Evolutionary conservation across 768 basidiomycete genomes (phyloP), one percentile per base, ranked within the genome.

Genomic region (Porpolomopsis calyptriformis): DNA sequence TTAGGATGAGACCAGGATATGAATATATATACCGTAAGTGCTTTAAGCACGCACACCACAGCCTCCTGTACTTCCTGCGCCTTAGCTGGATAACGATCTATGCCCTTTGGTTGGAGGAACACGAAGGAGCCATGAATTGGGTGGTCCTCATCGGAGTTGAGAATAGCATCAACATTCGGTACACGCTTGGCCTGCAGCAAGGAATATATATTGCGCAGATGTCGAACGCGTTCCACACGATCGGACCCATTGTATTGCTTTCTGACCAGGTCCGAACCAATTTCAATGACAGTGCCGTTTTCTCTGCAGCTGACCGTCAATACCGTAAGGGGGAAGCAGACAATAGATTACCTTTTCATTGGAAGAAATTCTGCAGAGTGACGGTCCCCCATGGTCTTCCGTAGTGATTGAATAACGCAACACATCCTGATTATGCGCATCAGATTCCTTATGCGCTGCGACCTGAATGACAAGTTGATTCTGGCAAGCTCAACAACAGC

Each of bases 361-460:
- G 18, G 5, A 4, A 4, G 14, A 37, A 45, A 33, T 45, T 45
- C 33, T n/a, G 27, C 18, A 35, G 22, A 22, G 14, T 20, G 16
- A 45, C 44, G 44, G 11, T 22, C 4, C 31, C 44, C 44, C 18
- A 45, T 45, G 4, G 36, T 29, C 12, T 36, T 23, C 18, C 20
- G 18, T 22, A 45, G 23, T 14, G 44, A 10, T 12, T 31, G 6
- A 23, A 45, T 9, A 22, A 45, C 8, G 18, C 27, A 12, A 36
- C 44, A 45, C 14, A 45, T 4, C 23, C 36, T 45, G 33, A 45
- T 34, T 14, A 45, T 45, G 12, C 44, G 44, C 20, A 45, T 22
- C 3, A 45, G 23, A 27, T 29, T 4, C 12, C 12, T 37, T 3
- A 45, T n/a, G 20, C 44, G 44, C 22, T 36, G 16, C 22, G 29